Base-by-base conservation (phyloP, 1,139 yeast genomes). In the Pichia sp. region DNA sequence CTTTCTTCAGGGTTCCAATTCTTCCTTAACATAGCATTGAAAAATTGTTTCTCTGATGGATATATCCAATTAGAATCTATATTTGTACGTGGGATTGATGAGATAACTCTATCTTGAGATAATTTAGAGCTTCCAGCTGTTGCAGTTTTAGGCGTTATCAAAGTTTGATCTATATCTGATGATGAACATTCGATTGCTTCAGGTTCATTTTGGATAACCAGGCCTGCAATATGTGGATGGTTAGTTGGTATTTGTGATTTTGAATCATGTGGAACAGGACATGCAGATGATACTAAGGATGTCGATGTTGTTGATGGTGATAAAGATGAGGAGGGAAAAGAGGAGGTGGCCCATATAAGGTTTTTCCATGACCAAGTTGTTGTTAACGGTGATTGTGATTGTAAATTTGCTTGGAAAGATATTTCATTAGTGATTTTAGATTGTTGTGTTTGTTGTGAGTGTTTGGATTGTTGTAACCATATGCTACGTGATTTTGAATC, bases 11-110 rank as follows among this genome's bases (percentile, higher is more conserved):
- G 97, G 47, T 82, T 76, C 90, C 95, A 88, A 53, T 85, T 78
- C 62, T 92, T 92, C 52, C 97, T 78, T 57, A 77, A 73, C 97
- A 92, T 92, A 15, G 97, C 97, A 53, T 87, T 94, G 64, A 73
- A 92, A 62, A 92, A 92, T 69, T 90, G 97, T 64, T 87, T 87
- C 64, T 92, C 95, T 2, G 96, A 85, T 11, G 98, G 98, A 62
- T 92, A 92, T 1, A 92, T 76, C 98, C 98, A 92, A 68, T 89
- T 85, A 1, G 72, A 55, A 4, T 70, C 68, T 1, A 72, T 61
- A 2, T 79, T 78, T 0, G 95, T 84, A 46, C 96, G 72, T 35
- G 97, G 97, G 45, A 90, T 90, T 1, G 95, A 77, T 23, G 95
- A 83, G 13, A 86, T 69, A 57, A 82, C 92, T 54, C 97, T 71